Conservation (phyloP, 306 rosid species). For the Herpetospermum pedunculosum region DNA sequence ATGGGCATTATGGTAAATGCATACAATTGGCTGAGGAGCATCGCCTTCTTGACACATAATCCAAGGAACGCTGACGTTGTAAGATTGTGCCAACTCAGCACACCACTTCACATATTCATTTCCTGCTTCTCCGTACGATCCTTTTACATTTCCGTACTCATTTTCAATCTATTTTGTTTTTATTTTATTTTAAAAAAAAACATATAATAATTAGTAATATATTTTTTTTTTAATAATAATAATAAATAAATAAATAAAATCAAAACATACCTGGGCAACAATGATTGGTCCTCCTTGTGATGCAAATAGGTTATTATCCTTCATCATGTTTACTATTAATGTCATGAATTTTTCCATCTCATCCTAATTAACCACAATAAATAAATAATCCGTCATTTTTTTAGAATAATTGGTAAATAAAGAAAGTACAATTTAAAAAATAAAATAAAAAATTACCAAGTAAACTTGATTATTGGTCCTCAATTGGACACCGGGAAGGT, state of each 20-base stretch:
- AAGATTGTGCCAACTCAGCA: constrained; percentile 34
- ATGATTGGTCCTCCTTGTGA: constrained; percentile 4
- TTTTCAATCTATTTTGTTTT: constrained; percentile 65
- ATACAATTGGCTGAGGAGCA: constrained; percentile 38
- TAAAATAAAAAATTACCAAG: constrained; percentile 13
- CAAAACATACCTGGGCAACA: too few relatives aligned
- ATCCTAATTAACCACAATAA: neutral
- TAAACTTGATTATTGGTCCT: constrained; percentile 20
- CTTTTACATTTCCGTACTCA: constrained; percentile 39
- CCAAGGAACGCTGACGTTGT: constrained; percentile 39
- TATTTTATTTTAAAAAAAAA: too few relatives aligned
- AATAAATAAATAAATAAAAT: too few relatives aligned
- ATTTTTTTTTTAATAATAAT: too few relatives aligned
- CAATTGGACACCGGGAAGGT: constrained; percentile 21
- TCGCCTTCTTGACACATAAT: constrained; percentile 40
- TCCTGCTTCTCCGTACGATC: constrained; percentile 37
- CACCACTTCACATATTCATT: constrained; percentile 41
- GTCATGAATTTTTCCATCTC: neutral
- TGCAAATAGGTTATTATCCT: neutral
- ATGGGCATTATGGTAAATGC: neutral
- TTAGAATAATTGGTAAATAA: too few relatives aligned
- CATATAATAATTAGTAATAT: neutral
- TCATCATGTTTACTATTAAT: neutral
- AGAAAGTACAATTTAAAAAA: too few relatives aligned
- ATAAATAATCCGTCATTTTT: too few relatives aligned